A percentile compares a stretch with the other conserved stretches of the same genome.
Conservation (phyloP, 2,329 filamentous ascomycete species). For the Emericellopsis atlantica region DNA sequence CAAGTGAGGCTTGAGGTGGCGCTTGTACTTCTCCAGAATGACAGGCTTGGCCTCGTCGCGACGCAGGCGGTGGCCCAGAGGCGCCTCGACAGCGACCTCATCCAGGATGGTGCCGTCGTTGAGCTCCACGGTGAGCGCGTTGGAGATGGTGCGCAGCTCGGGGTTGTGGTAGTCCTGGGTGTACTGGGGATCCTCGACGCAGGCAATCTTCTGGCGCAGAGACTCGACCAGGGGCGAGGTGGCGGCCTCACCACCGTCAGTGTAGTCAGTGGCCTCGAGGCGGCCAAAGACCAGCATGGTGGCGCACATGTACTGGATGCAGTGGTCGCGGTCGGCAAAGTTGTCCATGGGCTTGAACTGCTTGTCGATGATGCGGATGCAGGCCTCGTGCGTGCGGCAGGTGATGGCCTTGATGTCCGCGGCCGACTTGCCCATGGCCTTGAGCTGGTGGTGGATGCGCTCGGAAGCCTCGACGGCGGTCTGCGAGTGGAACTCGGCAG, state of each 20-base stretch:
- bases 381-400: constrained; percentile 96
- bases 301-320: constrained; percentile 98
- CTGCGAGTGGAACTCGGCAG: constrained; percentile 96
- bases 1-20: constrained; percentile 79
- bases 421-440: constrained; percentile 75
- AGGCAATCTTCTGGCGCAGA: constrained; percentile 85
- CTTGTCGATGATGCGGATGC: constrained; percentile 99
- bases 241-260: constrained; percentile 83
- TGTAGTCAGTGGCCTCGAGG: constrained; percentile 86
- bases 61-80: constrained; percentile 80
- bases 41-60: constrained; percentile 96
- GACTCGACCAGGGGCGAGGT: constrained; percentile 82
- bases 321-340: constrained; percentile 98
- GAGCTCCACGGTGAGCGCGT: constrained; percentile 86
- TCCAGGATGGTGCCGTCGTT: constrained; percentile 88
- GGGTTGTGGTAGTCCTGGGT: constrained; percentile 95
- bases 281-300: constrained; percentile 95
- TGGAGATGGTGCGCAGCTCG: constrained; percentile 86
- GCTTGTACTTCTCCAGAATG: constrained; percentile 90
- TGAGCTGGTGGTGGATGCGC: constrained; percentile 74
- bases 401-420: constrained; percentile 87
- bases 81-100: constrained; percentile 87
- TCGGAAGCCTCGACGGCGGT: constrained; percentile 92
- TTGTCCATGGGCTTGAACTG: constrained; percentile 99
- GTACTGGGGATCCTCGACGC: constrained; percentile 91